Conservation (phyloP, 1,284 basidiomycete species). For the Veloporphyrellus conicus region DNA sequence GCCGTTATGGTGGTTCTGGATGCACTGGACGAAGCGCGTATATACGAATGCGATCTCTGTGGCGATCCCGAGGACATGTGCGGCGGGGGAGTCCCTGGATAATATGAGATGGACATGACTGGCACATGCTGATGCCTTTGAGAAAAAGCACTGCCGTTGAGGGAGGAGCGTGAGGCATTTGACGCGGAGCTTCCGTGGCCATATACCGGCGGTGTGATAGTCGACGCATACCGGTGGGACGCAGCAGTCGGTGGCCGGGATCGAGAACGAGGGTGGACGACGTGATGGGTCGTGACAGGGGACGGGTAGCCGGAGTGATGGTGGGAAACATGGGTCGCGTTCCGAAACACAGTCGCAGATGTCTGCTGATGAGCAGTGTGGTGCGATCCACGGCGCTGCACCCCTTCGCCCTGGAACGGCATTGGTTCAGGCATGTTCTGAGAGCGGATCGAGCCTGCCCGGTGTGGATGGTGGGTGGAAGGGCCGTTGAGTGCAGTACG, state of each 20-base stretch:
- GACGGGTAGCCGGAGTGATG: constrained; percentile 7
- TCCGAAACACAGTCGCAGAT: constrained; percentile 11
- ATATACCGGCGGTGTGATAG: constrained; percentile 24
- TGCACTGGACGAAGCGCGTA: constrained; percentile 8
- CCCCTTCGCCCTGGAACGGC: constrained; percentile 8
- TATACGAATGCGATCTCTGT: constrained; percentile 19
- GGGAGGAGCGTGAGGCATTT: constrained; percentile 22
- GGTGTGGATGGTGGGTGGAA: constrained; percentile 13
- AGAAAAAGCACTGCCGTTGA: constrained; percentile 16
- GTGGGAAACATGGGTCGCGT: constrained; percentile 9
- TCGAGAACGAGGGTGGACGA: constrained; percentile 21
- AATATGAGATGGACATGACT: constrained; percentile 3
- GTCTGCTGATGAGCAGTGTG: constrained; percentile 10
- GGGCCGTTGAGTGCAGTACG: constrained; percentile 17
- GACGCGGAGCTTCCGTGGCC: constrained; percentile 25
- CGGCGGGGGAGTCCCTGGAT: constrained; percentile 2
- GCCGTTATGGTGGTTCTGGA: background rate
- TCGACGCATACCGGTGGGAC: constrained; percentile 31
- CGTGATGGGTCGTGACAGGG: constrained; percentile 19
- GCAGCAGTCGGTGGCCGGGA: constrained; percentile 31
- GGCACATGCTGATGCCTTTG: constrained; percentile 14
- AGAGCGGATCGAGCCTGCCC: background rate
- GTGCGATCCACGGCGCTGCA: constrained; percentile 21
- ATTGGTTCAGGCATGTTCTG: constrained; percentile 2
- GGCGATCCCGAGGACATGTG: constrained; percentile 8